These are phyloP conservation scores for Coffea eugenioides DNA, from an alignment of 257 asterid genomes.

Conservation along the genomic window DNA sequence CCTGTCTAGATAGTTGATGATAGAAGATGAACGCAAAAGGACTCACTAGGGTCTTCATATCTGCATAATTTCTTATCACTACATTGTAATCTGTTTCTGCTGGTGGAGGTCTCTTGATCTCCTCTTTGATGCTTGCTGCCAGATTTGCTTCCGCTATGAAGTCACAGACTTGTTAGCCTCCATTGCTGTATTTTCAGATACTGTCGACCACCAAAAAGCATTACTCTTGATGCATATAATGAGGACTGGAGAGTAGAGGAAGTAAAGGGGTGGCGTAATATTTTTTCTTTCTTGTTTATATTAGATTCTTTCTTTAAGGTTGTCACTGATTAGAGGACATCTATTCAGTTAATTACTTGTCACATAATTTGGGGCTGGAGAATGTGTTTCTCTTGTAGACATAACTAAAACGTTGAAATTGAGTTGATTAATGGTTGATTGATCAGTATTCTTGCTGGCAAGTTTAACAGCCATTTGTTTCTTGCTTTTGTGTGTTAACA, in stretches of 20 bases:
- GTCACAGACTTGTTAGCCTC: neutral
- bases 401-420: slow-evolving; percentile 14
- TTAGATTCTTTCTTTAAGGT: slow-evolving; percentile 1
- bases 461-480: neutral
- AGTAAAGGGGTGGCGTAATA: neutral
- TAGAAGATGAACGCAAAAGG: neutral
- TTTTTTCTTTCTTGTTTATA: slow-evolving; percentile 8
- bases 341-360: slow-evolving; percentile 9
- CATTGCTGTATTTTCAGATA: neutral
- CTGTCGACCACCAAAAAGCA: neutral
- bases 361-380: neutral
- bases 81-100: slow-evolving; percentile 9
- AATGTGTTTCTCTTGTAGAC: slow-evolving; percentile 15
- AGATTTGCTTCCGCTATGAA: neutral
- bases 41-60: neutral
- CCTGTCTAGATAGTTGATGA: neutral
- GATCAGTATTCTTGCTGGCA: neutral
- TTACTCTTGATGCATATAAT: neutral
- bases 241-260: neutral
- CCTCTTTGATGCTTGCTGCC: neutral
- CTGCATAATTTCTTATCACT: neutral
- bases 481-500: neutral
- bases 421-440: slow-evolving; percentile 8
- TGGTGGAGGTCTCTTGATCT: neutral
- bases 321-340: neutral